Base-by-base conservation (phyloP, 208 protist species). In the Tritrichomonas musculus region DNA sequence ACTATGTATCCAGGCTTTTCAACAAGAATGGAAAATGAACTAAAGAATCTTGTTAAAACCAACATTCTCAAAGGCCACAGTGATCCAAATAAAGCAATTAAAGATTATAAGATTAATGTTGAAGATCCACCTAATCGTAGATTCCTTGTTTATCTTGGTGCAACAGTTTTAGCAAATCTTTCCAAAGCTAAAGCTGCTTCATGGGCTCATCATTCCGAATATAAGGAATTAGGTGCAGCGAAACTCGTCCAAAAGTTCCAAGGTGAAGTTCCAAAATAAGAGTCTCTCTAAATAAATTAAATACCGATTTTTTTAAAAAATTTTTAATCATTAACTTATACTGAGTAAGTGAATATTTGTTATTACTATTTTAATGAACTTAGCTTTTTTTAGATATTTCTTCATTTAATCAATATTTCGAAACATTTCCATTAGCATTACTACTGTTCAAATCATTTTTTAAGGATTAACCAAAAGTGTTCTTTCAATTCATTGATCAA, bases 61-160 rank as follows among this genome's bases (percentile, higher is more conserved):
- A 30, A 92, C 13, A 95, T 95, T 99, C 92, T 96, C 97, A 53
- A 97, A 92, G 22, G 98, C 98, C 94, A 98, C 98, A 20, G 95
- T 99, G 3, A 95, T 96, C 33, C 98, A 99, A 94, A 94, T 57
- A 77, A 55, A 17, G 73, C 92, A 64, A 80, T 97, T 27, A 93
- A 95, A 80, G 96, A 96, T 50, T 98, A 98, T 94, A 97, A 97
- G 84, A 95, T 98, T 39, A 92, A 92, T 11, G 75, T 94, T 4
- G 97, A 99, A 94, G 98, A 98, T 93, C 97, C 98, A 17, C 98
- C 98, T 27, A 96, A 98, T 92, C 96, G 98, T 65, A 98, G 99
- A 95, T 96, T 98, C 95, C 98, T 99, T 97, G 98, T 98, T 2
- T 99, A 98, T 95, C 94, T 99, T 22, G 98, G 98, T 75, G 98